Base-by-base conservation (phyloP, 2,329 filamentous ascomycete species). In the Phyllosticta ampelicida region DNA sequence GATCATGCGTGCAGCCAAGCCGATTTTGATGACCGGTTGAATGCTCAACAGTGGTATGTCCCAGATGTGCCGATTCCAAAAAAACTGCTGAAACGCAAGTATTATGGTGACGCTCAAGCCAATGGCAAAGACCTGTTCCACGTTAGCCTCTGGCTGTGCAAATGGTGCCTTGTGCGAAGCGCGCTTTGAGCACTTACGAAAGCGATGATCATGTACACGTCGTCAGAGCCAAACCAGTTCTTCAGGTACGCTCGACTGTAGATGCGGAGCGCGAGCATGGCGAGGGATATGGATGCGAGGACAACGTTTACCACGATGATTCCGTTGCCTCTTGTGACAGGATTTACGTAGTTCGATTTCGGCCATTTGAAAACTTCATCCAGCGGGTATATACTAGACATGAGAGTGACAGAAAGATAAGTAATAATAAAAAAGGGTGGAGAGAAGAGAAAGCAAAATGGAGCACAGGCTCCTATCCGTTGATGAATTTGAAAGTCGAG, bases 1-100 rank as follows among this genome's bases (percentile, higher is more conserved):
- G 4, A 74, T 63, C 6, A 74, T 55, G 61, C 77, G 77, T 3
- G 74, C 69, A 1, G 66, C 64, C 63, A 77, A 71, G 2, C 73
- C 75, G 13, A 75, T 68, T 57, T 75, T 73, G 20, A 64, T 62
- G 10, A 19, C 23, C 13, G 53, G 36, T 44, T 21, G 1, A 5
- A 19, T 3, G 13, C 16, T 16, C 9, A 9, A 58, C 58, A 70
- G 61, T 1, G 67, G 68, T 21, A 76, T 68, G 52, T 77, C 75
- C 66, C 70, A 77, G 21, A 75, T 62, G 63, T 77, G 74, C 48
- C 72, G 66, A 52, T 74, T 65, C 74, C 75, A 78, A 30, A 72
- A 71, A 61, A 69, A 77, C 10, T 57, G 57, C 11, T 65, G 61
- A 49, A 77, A 74, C 1, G 74, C 75, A n/a, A 77, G 62, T 1